Conservation (phyloP, 73 alveolate genomes). For the Tetrahymena thermophila region DNA sequence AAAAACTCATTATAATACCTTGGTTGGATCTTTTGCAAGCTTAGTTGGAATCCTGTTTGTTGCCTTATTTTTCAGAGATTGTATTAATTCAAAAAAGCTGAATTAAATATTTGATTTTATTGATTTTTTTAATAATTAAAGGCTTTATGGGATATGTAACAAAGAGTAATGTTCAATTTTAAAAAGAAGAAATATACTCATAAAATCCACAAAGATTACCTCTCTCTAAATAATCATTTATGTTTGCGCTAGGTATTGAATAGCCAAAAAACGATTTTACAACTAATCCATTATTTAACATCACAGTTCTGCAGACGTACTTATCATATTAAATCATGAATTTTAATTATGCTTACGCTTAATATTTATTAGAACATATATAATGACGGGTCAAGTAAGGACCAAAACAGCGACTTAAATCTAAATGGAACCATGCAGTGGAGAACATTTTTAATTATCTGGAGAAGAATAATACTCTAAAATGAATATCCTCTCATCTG, state of each 20-base stretch:
- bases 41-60: background rate
- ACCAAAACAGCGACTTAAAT: background rate
- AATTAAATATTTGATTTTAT: background rate
- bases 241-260: background rate
- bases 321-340: background rate
- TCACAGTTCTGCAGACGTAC: background rate
- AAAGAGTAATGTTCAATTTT: background rate
- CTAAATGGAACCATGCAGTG: background rate
- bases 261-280: background rate
- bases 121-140: background rate
- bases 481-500: background rate
- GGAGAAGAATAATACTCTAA: background rate
- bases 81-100: background rate
- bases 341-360: background rate
- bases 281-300: background rate
- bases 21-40: background rate
- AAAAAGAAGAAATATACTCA: background rate
- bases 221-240: background rate
- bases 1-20: background rate
- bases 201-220: background rate
- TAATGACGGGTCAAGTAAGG: background rate
- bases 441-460: background rate
- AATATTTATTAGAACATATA: background rate
- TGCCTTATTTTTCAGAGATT: background rate
- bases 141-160: background rate